Base-by-base conservation (phyloP, 2,329 filamentous ascomycete genomes). In the Fusarium mexicanum region DNA sequence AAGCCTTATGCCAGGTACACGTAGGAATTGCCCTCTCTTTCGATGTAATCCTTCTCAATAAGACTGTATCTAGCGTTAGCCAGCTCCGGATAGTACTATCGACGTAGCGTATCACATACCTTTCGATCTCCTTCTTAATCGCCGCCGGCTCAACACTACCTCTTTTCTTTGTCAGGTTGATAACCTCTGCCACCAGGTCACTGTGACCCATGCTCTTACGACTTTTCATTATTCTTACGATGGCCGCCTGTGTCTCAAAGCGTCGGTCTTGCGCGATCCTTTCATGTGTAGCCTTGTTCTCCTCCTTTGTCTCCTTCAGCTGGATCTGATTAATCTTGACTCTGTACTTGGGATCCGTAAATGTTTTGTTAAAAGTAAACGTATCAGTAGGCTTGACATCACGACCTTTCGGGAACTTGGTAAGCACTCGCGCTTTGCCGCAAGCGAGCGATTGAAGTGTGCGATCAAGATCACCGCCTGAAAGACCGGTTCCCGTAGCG, bases 261-360 rank as follows among this genome's bases (percentile, higher is more conserved):
- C 98, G 94, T 58, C 96, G 87, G 80, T 99, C 96, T 60, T 93
- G 93, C 1, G 92, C 92, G 9, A 99, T 94, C 48, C 94, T 90
- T 82, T 98, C 93, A 83, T 98, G 95, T 3, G 95, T 98, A 77
- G 93, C 94, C 83, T 95, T 93, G 84, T 98, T 98, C 84, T 99
- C 96, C 79, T 96, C 93, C 78, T 93, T 93, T 2, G 96, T 98
- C 84, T 99, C 96, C 84, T 96, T 97, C 58, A 98, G 89, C 84
- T 99, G 96, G 77, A 99, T 96, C 84, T 98, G 96, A 84, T 98
- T 99, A 86, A 99, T 98, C 86, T 99, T 99, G 84, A 99, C 92
- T 64, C 95, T 91, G 83, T 94, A 93, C 83, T 96, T 97, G 26
- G 91, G 88, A 79, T 98, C 93, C 6, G 85, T 85, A 83, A 99